These are phyloP conservation scores for Puccinia horiana DNA, from an alignment of 1,284 basidiomycete species.

Conservation along the genomic window DNA sequence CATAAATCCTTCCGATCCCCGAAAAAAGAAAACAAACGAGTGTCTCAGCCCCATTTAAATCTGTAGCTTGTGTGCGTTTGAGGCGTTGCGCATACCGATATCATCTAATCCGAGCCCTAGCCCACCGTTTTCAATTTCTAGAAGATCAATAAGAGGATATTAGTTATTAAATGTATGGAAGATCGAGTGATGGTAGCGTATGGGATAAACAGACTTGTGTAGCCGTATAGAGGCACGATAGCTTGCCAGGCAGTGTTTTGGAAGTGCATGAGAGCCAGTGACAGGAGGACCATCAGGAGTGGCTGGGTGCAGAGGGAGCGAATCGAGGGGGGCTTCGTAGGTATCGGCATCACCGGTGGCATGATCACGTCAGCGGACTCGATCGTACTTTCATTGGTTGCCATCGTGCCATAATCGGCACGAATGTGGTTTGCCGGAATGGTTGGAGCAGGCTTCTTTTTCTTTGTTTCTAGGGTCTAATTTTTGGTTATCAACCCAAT, in stretches of 20 bases:
- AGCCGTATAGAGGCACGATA: slow-evolving; percentile 23
- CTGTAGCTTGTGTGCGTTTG: not conserved
- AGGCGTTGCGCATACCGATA: slow-evolving; percentile 11
- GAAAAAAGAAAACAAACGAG: not conserved
- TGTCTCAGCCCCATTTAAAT: not conserved
- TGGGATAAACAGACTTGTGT: slow-evolving; percentile 28
- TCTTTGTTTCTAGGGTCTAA: slow-evolving; percentile 37
- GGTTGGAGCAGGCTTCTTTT: not conserved
- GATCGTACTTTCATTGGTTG: not conserved
- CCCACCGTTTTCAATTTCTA: slow-evolving; percentile 33
- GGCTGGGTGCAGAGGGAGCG: slow-evolving; percentile 40
- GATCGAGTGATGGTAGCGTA: not conserved
- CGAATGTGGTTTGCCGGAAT: not conserved
- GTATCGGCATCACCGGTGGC: not conserved
- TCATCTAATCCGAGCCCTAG: slow-evolving; percentile 31
- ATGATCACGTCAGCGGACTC: not conserved
- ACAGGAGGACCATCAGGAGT: slow-evolving; percentile 31
- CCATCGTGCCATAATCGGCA: slow-evolving; percentile 6
- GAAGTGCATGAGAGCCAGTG: slow-evolving; percentile 25
- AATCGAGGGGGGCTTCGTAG: slow-evolving; percentile 23
- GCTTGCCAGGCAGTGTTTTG: slow-evolving; percentile 40
- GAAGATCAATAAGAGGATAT: not conserved
- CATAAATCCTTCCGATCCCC: slow-evolving; percentile 22
- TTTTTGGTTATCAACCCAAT: not conserved
- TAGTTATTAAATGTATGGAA: not conserved